phyloP scores from a whole-genome alignment of 2,329 filamentous ascomycete genomes.

The Gaeumannomyces tritici region DNA sequence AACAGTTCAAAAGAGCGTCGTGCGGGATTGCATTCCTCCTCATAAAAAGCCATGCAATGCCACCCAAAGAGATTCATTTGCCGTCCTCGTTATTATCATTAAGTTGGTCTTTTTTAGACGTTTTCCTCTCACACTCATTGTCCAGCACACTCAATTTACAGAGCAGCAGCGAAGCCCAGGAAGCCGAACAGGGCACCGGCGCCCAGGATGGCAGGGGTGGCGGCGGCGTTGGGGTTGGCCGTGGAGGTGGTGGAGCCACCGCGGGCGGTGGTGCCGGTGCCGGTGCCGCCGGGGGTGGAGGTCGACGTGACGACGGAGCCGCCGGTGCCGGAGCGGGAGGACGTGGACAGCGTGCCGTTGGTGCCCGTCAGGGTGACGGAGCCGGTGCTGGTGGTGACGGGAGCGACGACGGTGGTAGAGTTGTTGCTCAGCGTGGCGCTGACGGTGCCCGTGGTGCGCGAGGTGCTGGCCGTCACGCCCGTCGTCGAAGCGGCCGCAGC shows the following conservation, averaged over 20 bases:
- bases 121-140: not conserved
- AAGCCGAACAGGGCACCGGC: constrained; percentile 1
- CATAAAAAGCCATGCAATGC: not conserved
- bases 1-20: not conserved
- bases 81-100: not conserved
- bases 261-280: not conserved
- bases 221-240: not conserved
- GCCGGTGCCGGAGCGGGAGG: not conserved
- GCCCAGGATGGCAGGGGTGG: not conserved
- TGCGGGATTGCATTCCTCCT: not conserved
- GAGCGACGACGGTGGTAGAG: not conserved
- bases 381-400: not conserved
- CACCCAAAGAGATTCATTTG: not conserved
- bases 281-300: not conserved
- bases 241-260: not conserved
- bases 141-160: not conserved
- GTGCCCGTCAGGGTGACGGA: not conserved
- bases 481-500: not conserved
- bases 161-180: not conserved
- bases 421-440: not conserved
- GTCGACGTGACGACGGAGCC: not conserved
- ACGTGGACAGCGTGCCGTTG: not conserved
- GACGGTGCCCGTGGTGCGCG: not conserved
- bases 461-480: not conserved
- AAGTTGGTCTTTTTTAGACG: not conserved